Conservation (phyloP, 495 filamentous ascomycete genomes). For the Annulohypoxylon maeteangense region DNA sequence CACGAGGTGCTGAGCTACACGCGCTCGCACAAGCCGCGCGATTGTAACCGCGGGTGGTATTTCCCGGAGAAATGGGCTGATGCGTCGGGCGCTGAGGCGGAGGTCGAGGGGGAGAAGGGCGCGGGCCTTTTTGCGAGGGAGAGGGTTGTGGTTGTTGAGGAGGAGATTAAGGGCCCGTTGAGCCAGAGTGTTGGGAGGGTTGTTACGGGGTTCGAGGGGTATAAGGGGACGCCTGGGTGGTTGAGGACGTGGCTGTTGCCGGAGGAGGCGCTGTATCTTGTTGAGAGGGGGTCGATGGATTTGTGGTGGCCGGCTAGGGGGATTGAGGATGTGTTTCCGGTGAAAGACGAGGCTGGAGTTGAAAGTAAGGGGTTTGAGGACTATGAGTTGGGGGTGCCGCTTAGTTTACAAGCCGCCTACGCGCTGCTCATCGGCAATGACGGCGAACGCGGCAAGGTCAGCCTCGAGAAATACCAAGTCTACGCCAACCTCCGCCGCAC, state of each 20-base stretch:
- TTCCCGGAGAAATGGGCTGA: constrained; percentile 60
- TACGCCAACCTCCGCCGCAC: constrained; percentile 83
- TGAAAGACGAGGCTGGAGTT: constrained; percentile 27
- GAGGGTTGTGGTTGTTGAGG: constrained; percentile 61
- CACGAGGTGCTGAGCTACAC: constrained; percentile 82
- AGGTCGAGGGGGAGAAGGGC: constrained; percentile 44
- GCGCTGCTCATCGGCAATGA: constrained; percentile 75
- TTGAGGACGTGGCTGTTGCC: constrained; percentile 83
- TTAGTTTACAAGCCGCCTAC: constrained; percentile 92
- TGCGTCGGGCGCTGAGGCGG: constrained; percentile 30
- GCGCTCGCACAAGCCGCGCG: constrained; percentile 69
- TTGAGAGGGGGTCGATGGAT: constrained; percentile 88
- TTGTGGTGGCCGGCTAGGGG: constrained; percentile 75
- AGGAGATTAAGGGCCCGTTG: constrained; percentile 54
- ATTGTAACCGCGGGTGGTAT: constrained; percentile 65
- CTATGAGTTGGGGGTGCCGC: constrained; percentile 73
- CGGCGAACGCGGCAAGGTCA: constrained; percentile 67
- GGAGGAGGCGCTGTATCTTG: constrained; percentile 88
- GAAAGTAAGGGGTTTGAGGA: constrained; percentile 50
- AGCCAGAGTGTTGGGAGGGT: constrained; percentile 56
- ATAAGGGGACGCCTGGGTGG: constrained; percentile 56
- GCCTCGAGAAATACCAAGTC: constrained; percentile 85
- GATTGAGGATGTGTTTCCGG: constrained; percentile 54
- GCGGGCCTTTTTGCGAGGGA: constrained; percentile 56
- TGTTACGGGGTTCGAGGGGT: constrained; percentile 51